Evolutionary conservation across 2,329 filamentous ascomycete genomes (phyloP).

Genomic region (Pseudogymnoascus sp.): DNA sequence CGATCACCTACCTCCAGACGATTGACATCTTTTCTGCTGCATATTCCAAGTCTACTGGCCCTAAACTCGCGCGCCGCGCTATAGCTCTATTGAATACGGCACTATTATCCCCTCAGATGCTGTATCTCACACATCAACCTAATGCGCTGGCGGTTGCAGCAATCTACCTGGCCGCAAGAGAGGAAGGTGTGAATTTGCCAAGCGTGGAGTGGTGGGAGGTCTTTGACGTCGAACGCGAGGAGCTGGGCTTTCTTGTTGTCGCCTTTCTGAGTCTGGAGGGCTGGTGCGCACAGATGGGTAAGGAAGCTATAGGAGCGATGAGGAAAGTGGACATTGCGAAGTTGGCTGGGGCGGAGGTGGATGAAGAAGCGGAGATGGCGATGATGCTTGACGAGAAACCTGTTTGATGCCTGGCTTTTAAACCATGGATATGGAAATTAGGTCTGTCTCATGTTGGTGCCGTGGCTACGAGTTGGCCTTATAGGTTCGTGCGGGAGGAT

Average conservation of each 20-base stretch:
- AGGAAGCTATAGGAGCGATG: background rate
- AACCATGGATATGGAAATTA: background rate
- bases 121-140: conserved; percentile 90
- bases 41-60: conserved; percentile 27
- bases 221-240: conserved; percentile 90
- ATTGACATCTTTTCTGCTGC: conserved; percentile 54
- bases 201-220: conserved; percentile 94
- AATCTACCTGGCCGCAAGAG: conserved; percentile 79
- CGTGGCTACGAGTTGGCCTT: background rate
- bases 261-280: conserved; percentile 70
- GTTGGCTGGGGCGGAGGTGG: background rate
- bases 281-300: conserved; percentile 26
- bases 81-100: conserved; percentile 79
- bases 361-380: background rate
- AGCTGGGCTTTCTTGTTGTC: conserved; percentile 86
- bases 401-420: background rate
- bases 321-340: background rate
- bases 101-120: conserved; percentile 74
- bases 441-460: background rate
- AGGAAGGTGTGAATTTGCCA: conserved; percentile 68
- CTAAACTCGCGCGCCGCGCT: conserved; percentile 52
- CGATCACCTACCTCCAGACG: conserved; percentile 86
- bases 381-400: conserved; percentile 3
- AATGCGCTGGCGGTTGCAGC: conserved; percentile 76
- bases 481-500: background rate